A percentile compares a stretch with the other conserved stretches of the same genome.
Conservation (phyloP, 768 basidiomycete species). For the Tulasnella sp. region DNA sequence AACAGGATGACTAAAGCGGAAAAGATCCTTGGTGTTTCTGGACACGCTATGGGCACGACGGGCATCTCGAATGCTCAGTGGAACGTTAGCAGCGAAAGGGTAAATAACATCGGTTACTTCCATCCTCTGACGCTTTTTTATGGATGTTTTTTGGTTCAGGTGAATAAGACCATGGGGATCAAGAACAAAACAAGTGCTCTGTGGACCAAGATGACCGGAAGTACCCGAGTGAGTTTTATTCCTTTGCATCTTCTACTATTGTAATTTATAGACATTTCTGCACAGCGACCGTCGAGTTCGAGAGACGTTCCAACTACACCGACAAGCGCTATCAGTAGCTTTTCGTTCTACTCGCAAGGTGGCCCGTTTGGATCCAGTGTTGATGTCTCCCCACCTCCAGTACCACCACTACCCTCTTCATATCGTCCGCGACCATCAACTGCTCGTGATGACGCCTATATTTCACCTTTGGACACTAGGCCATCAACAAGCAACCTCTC, state of each 20-base stretch:
- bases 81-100: neutral
- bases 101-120: conserved; percentile 1
- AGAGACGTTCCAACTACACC: conserved; percentile 1
- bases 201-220: conserved; percentile 59
- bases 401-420: neutral
- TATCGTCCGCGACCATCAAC: neutral
- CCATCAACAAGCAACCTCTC: neutral
- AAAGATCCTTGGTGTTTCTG: conserved; percentile 12
- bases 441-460: conserved; percentile 3
- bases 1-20: conserved; percentile 7
- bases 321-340: neutral
- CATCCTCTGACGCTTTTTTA: conserved; percentile 24
- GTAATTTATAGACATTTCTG: too few relatives aligned
- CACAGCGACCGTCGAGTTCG: neutral
- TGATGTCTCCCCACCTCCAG: conserved; percentile 4
- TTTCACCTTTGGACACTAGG: neutral
- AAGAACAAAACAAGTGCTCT: conserved; percentile 80
- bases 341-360: neutral
- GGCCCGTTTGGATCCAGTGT: neutral
- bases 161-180: conserved; percentile 37
- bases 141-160: conserved; percentile 18
- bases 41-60: neutral
- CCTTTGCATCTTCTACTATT: neutral
- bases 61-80: neutral
- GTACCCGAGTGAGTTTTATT: conserved; percentile 28